Evolutionary conservation across 2,329 filamentous ascomycete genomes (phyloP).

Genomic region (Alternaria sp.): DNA sequence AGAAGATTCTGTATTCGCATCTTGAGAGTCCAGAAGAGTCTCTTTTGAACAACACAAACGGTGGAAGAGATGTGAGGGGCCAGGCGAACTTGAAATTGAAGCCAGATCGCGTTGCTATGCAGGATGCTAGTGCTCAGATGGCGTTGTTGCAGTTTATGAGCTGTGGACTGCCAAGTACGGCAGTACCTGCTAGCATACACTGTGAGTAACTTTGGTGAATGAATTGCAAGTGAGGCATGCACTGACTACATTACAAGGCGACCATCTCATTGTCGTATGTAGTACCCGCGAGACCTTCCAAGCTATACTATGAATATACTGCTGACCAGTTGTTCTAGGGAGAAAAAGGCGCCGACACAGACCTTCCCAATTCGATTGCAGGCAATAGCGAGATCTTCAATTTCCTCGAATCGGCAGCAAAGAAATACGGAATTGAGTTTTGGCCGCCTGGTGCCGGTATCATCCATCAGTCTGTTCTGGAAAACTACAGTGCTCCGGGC

Average conservation of each 20-base stretch:
- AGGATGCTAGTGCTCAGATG: constrained; percentile 99
- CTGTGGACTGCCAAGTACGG: constrained; percentile 85
- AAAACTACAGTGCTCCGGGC: constrained; percentile 97
- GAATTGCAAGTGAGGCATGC: background rate
- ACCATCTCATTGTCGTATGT: constrained; percentile 86
- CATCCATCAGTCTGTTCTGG: constrained; percentile 93
- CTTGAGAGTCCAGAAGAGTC: constrained; percentile 89
- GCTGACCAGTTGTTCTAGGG: constrained; percentile 9
- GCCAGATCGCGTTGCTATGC: constrained; percentile 97
- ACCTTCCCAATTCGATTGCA: constrained; percentile 83
- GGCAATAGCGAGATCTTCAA: constrained; percentile 98
- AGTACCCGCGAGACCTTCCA: background rate
- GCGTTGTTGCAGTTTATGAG: constrained; percentile 98
- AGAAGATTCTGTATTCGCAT: constrained; percentile 98
- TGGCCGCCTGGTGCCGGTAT: constrained; percentile 54
- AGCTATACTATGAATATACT: background rate
- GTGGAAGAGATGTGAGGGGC: constrained; percentile 84
- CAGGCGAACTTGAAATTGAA: constrained; percentile 95
- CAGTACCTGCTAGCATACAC: constrained; percentile 96
- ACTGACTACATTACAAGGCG: constrained; percentile 52
- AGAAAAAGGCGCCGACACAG: constrained; percentile 84
- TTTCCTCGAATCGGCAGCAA: constrained; percentile 85
- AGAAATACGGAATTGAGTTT: constrained; percentile 59
- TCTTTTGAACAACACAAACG: constrained; percentile 80
- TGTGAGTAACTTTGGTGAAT: constrained; percentile 58